These are phyloP conservation scores for Thalassiosira sp. DNA, from an alignment of 352 stramenopile genomes.

Conservation along the genomic window DNA sequence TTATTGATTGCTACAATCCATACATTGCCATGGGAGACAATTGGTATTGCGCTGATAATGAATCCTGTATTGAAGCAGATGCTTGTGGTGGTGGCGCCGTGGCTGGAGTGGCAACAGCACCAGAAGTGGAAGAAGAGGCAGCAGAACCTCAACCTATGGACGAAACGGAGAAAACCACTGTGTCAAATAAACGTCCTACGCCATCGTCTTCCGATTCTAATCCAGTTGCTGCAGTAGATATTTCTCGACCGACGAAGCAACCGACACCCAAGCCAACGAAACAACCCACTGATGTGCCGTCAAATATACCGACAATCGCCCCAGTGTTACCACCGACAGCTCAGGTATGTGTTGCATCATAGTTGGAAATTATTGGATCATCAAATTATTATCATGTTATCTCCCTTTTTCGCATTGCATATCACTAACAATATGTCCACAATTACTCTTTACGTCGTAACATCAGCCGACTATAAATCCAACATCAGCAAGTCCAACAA, in stretches of 20 bases:
- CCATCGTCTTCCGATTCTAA: not conserved
- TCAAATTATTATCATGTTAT: too few relatives aligned
- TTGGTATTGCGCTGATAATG: constrained; percentile 40
- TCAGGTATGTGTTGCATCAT: too few relatives aligned
- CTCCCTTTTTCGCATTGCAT: too few relatives aligned
- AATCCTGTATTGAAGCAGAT: constrained; percentile 19
- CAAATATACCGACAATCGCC: not conserved
- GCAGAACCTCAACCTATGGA: too few relatives aligned
- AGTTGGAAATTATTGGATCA: too few relatives aligned
- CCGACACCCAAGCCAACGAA: not conserved
- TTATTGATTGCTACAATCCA: constrained; percentile 44
- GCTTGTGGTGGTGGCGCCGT: constrained; percentile 5
- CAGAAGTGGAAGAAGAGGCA: not conserved
- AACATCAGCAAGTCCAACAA: not conserved
- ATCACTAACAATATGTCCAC: too few relatives aligned
- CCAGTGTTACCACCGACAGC: too few relatives aligned
- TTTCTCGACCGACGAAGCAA: not conserved
- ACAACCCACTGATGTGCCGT: not conserved
- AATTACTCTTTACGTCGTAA: too few relatives aligned
- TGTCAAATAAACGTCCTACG: not conserved
- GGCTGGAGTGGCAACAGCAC: not conserved
- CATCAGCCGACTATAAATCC: not conserved
- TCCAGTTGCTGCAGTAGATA: not conserved
- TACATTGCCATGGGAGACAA: constrained; percentile 40
- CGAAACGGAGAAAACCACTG: too few relatives aligned